These are phyloP conservation scores for Chrysoporthe cubensis DNA, from an alignment of 2,329 filamentous ascomycete genomes.

Conservation along the genomic window DNA sequence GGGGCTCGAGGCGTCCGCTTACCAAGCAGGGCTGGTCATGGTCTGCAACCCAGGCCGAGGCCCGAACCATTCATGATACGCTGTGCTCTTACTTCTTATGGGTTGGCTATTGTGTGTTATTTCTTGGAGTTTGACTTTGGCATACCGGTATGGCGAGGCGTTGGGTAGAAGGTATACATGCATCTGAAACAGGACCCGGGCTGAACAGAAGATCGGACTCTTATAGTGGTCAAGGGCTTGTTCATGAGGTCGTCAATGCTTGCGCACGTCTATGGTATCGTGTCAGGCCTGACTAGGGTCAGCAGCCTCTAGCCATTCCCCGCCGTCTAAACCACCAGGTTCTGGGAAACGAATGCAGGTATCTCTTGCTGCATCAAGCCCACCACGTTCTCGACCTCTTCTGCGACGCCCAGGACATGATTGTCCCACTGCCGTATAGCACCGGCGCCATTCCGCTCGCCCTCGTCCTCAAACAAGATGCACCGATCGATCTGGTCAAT, in stretches of 20 bases:
- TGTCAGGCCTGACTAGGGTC: neutral
- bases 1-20: too few species aligned
- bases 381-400: slow-evolving; percentile 87
- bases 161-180: neutral
- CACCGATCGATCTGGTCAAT: slow-evolving; percentile 93
- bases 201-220: neutral
- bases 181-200: neutral
- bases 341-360: slow-evolving; percentile 54
- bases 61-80: too few species aligned
- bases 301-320: neutral
- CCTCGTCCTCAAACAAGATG: slow-evolving; percentile 82
- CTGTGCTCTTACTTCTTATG: neutral
- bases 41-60: too few species aligned
- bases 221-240: neutral
- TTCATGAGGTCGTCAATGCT: slow-evolving; percentile 8
- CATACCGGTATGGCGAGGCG: neutral
- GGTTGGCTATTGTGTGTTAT: neutral
- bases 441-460: slow-evolving; percentile 65
- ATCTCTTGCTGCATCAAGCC: slow-evolving; percentile 80
- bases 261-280: slow-evolving; percentile 11
- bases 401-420: slow-evolving; percentile 82
- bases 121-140: neutral
- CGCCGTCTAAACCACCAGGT: slow-evolving; percentile 26
- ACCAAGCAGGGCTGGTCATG: too few species aligned
- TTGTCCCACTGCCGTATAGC: slow-evolving; percentile 86